Percentiles rank a stretch among this genome's conserved stretches.
These are phyloP conservation scores for Passalora sequoiae DNA, from an alignment of 2,329 filamentous ascomycete genomes.

Conservation along the genomic window DNA sequence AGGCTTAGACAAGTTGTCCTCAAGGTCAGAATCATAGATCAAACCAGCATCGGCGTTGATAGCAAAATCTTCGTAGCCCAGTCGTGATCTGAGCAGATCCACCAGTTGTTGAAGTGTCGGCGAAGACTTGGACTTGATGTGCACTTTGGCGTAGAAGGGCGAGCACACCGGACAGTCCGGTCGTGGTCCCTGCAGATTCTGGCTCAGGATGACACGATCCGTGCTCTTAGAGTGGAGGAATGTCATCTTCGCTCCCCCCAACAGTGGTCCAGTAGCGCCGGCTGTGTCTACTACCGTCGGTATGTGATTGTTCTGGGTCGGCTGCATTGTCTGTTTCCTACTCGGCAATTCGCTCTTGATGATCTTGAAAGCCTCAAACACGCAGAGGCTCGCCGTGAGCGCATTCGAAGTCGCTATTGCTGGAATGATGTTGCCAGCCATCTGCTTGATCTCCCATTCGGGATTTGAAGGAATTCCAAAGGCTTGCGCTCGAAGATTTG, in stretches of 20 bases:
- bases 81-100: conserved; percentile 62
- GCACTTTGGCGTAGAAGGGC: conserved; percentile 26
- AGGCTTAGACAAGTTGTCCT: conserved; percentile 76
- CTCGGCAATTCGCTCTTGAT: conserved; percentile 52
- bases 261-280: conserved; percentile 13
- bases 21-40: conserved; percentile 86
- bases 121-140: conserved; percentile 43
- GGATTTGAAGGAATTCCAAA: conserved; percentile 86
- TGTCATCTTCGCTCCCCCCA: conserved; percentile 60
- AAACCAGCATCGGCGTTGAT: conserved; percentile 64
- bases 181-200: conserved; percentile 60
- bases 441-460: conserved; percentile 95
- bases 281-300: conserved; percentile 9
- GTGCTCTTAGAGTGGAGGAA: conserved; percentile 67
- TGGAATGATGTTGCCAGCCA: conserved; percentile 98
- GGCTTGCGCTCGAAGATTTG: conserved; percentile 82
- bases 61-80: conserved; percentile 75
- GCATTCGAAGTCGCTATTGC: conserved; percentile 98
- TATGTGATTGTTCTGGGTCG: conserved; percentile 16
- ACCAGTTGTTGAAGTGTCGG: conserved; percentile 78
- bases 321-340: conserved; percentile 8
- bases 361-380: conserved; percentile 88
- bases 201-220: conserved; percentile 54
- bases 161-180: conserved; percentile 75
- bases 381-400: conserved; percentile 87